Evolutionary conservation across 495 filamentous ascomycete genomes (phyloP).

Genomic region (Penicillium daleae): DNA sequence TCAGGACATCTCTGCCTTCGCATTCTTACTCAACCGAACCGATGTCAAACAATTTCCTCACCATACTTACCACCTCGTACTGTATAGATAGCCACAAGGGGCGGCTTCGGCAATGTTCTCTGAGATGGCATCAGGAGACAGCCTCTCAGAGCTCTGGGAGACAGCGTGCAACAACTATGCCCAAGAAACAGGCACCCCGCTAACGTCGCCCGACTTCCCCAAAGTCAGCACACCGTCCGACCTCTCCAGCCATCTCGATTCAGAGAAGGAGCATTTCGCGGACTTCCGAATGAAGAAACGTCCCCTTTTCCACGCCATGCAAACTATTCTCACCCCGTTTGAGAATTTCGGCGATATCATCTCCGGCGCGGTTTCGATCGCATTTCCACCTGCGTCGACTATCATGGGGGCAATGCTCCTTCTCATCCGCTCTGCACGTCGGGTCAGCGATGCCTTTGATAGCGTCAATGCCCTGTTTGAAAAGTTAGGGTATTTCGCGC

Average conservation of each 20-base stretch:
- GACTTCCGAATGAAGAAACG: not conserved
- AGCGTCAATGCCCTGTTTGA: not conserved
- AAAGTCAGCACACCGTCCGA: no score
- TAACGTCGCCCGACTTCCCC: no score
- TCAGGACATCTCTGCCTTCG: no score
- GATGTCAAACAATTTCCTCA: no score
- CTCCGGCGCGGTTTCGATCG: not conserved
- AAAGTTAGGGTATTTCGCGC: not conserved
- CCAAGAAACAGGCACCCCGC: no score
- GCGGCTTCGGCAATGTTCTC: no score
- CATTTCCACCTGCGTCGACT: not conserved
- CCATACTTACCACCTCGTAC: no score
- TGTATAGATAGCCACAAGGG: no score
- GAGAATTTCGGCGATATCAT: not conserved
- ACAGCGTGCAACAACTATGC: no score
- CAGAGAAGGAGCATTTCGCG: not conserved
- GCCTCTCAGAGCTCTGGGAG: no score
- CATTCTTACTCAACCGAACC: no score
- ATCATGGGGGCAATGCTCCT: not conserved
- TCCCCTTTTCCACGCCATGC: not conserved
- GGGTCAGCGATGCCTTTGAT: not conserved
- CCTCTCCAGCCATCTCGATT: not conserved
- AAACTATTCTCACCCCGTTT: not conserved
- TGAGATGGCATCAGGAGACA: no score
- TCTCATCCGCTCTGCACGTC: not conserved